Evolutionary conservation across 2,329 filamentous ascomycete species (phyloP), one percentile per base, ranked within the genome.

Genomic region (Claviceps pazoutovae): DNA sequence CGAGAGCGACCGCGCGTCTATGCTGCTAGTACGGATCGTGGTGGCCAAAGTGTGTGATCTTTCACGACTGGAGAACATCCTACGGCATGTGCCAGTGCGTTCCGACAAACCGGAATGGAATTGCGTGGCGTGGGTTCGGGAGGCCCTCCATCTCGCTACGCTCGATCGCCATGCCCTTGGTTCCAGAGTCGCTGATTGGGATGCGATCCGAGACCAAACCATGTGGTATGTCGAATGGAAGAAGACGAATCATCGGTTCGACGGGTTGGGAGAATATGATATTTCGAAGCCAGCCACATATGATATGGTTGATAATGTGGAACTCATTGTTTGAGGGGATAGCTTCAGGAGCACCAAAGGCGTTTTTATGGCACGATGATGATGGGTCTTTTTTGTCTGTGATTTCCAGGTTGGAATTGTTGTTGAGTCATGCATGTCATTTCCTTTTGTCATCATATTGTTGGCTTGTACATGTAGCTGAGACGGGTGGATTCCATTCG

Each of bases 201-300:
- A 46, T 3, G 51, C 30, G 13, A 54, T 54, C 46, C 50, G 53
- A 42, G 50, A 51, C 26, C 46, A 43, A 21, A 45, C 48, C 34
- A 53, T 54, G 53, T 53, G 49, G 34, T 54, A 54, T 48, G 45
- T 54, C 23, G 51, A 54, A 16, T 8, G 46, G 19, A 54, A 54
- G 43, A 54, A 54, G 37, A 43, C 51, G 17, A 44, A 30, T 6
- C 53, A 54, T 48, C 51, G 53, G 8, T 54, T 48, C 7, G 53
- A 54, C 19, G 53, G 53, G 21, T 23, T 54, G 36, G 50, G 50
- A 17, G 26, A 47, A 26, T 52, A 48, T 38, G 51, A 54, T 34
- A 45, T 46, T 16, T 41, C 51, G 13, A 54, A 42, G n/a, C 42
- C 48, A 13, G 48, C 53, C 42, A 54, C 53, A 1, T 54, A 51